These are phyloP conservation scores for Mycena citricolor DNA, from an alignment of 1,284 basidiomycete genomes.

Conservation along the genomic window DNA sequence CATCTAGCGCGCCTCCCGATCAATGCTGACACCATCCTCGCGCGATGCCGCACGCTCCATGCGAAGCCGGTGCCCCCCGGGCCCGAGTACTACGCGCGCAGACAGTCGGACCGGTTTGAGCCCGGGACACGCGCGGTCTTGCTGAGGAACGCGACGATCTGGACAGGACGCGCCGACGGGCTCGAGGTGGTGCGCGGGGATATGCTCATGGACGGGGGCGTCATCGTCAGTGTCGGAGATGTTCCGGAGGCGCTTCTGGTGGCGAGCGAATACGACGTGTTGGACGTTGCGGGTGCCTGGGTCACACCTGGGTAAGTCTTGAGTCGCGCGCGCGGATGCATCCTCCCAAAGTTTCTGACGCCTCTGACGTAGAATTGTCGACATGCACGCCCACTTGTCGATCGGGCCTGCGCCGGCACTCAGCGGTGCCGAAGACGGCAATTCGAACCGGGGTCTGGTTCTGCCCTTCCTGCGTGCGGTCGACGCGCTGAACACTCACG, in stretches of 20 bases:
- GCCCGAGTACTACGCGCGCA: slow-evolving; percentile 50
- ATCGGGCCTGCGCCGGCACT: slow-evolving; percentile 50
- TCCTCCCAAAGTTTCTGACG: neutral
- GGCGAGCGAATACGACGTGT: slow-evolving; percentile 26
- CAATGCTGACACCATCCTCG: slow-evolving; percentile 44
- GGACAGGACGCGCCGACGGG: slow-evolving; percentile 70
- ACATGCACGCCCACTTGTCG: slow-evolving; percentile 70
- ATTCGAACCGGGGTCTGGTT: slow-evolving; percentile 44
- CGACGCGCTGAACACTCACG: slow-evolving; percentile 37
- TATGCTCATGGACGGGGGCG: slow-evolving; percentile 51
- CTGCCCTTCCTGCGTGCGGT: slow-evolving; percentile 41
- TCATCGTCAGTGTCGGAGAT: slow-evolving; percentile 48
- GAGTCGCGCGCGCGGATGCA: slow-evolving; percentile 12
- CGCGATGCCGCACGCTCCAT: slow-evolving; percentile 45
- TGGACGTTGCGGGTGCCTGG: slow-evolving; percentile 47
- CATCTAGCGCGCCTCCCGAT: slow-evolving; percentile 24
- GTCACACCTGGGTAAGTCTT: slow-evolving; percentile 42
- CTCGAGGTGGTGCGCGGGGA: slow-evolving; percentile 60
- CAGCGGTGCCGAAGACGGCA: slow-evolving; percentile 32
- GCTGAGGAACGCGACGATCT: slow-evolving; percentile 75
- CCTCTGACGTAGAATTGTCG: slow-evolving; percentile 49
- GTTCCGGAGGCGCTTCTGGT: slow-evolving; percentile 29
- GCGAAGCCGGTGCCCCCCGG: slow-evolving; percentile 50
- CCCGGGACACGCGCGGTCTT: slow-evolving; percentile 54
- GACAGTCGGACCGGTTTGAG: slow-evolving; percentile 66